Base-by-base conservation (phyloP, 176 grass and related monocot genomes). In the Alloteropsis semialata region DNA sequence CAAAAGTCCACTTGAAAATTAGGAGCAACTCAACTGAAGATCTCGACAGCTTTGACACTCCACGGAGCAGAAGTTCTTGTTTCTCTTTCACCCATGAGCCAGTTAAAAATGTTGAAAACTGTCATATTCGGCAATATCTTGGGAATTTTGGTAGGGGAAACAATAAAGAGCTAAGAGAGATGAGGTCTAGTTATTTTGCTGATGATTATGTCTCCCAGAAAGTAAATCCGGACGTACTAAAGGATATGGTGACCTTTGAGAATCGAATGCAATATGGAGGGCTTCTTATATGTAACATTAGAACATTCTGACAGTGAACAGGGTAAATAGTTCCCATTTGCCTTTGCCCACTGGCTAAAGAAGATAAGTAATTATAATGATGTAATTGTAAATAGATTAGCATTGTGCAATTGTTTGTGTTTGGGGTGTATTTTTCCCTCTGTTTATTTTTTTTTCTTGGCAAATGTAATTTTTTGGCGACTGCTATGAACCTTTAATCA, bases 201-300 rank as follows among this genome's bases (percentile, higher is more conserved):
- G 91, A 89, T 92, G 91, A 89, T 48, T 84, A 92, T 67, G 70
- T 69, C 75, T 68, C 58, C 10, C 49, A 79, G 68, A 84, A 65
- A 75, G 38, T 44, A 25, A 80, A 58, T 12, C 64, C 34, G 8
- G 72, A 64, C 25, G 76, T 84, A 21, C 33, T 92, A 30, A 58
- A 15, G 19, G 79, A 87, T 51, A 84, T 9, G 58, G 39, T 77
- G 57, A 53, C 65, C 10, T 84, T 84, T 77, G 86, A 87, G 71
- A 87, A 87, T 39, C 65, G 22, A 66, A 87, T 84, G 61, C 45
- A 89, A 14, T 92, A 69, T 60, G 91, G 91, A 39, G 84, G 87
- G 21, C 71, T 92, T 21, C 39, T 89, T 81, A 48, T 89, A 77
- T 92, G 91, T 82, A 76, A 87, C 30, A 51, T 73, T 24, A 87